Conservation (phyloP, 2,329 filamentous ascomycete genomes). For the Aspergillus ochraceoroseus region DNA sequence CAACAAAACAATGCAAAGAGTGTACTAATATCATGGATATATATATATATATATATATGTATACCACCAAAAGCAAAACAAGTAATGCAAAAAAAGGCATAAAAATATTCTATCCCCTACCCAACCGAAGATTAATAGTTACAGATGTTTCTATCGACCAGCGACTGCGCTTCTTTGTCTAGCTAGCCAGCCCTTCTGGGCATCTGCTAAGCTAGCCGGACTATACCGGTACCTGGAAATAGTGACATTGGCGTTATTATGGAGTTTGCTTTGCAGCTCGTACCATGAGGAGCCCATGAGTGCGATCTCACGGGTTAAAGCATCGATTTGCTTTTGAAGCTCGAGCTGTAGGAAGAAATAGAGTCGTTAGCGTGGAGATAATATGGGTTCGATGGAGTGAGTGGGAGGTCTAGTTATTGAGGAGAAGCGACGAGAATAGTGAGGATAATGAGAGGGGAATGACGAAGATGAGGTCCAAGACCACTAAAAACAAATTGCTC, state of each 20-base stretch:
- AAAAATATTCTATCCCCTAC: not conserved
- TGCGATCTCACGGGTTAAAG: slow-evolving; percentile 42
- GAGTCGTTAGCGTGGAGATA: slow-evolving; percentile 15
- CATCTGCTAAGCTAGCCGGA: slow-evolving; percentile 32
- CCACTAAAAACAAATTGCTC: not conserved
- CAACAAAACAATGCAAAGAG: too few species aligned
- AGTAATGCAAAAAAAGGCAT: too few species aligned
- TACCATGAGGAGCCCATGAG: slow-evolving; percentile 48
- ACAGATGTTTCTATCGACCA: slow-evolving; percentile 22
- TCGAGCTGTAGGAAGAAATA: slow-evolving; percentile 30
- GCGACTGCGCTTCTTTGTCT: slow-evolving; percentile 43
- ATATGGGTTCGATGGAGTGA: not conserved
- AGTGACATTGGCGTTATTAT: slow-evolving; percentile 43
- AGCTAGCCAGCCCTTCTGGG: slow-evolving; percentile 43
- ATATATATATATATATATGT: too few species aligned
- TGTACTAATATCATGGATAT: too few species aligned
- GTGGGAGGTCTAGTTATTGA: slow-evolving; percentile 1
- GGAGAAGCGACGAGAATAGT: not conserved
- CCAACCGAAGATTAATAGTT: not conserved
- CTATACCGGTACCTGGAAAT: slow-evolving; percentile 41
- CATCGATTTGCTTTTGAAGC: slow-evolving; percentile 40
- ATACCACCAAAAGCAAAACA: too few species aligned
- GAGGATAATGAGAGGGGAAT: not conserved
- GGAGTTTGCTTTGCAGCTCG: slow-evolving; percentile 44
- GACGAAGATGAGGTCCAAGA: not conserved